These are phyloP conservation scores for Nakazawaea holstii DNA, from an alignment of 805 yeast genomes.

Conservation along the genomic window DNA sequence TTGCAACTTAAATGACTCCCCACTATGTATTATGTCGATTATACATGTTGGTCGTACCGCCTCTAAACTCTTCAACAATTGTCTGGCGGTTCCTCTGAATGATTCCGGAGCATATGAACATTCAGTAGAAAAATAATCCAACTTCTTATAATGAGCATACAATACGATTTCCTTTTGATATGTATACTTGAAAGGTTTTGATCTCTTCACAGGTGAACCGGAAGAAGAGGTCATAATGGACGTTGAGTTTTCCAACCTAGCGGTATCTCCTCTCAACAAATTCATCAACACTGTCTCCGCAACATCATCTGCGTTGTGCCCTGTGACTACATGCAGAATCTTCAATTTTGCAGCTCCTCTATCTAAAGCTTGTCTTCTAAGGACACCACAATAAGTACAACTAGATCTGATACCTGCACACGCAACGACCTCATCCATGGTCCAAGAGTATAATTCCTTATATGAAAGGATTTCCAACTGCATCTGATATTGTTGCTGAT, in stretches of 20 bases:
- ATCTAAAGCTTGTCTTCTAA: conserved; percentile 93
- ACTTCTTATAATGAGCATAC: conserved; percentile 92
- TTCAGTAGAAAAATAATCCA: conserved; percentile 95
- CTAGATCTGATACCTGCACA: conserved; percentile 91
- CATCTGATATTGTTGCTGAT: conserved; percentile 61
- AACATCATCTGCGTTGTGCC: conserved; percentile 99
- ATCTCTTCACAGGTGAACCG: conserved; percentile 87
- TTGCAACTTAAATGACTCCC: conserved; percentile 74
- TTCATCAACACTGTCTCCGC: conserved; percentile 98
- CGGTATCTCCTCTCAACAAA: conserved; percentile 90
- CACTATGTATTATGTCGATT: conserved; percentile 89
- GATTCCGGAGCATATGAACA: conserved; percentile 99
- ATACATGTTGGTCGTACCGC: conserved; percentile 89
- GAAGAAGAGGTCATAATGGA: conserved; percentile 75
- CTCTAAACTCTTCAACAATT: conserved; percentile 84
- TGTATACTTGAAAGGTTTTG: conserved; percentile 93
- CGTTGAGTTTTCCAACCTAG: conserved; percentile 84
- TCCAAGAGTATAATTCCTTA: conserved; percentile 90
- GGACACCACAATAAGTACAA: conserved; percentile 97
- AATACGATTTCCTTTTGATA: conserved; percentile 96
- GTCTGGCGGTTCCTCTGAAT: conserved; percentile 94
- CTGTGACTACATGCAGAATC: conserved; percentile 90
- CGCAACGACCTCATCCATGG: conserved; percentile 96
- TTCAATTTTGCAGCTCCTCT: conserved; percentile 88
- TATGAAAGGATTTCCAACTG: conserved; percentile 56